Conservation (phyloP, 2,329 filamentous ascomycete species). For the Sporothrix pseudoabietina region DNA sequence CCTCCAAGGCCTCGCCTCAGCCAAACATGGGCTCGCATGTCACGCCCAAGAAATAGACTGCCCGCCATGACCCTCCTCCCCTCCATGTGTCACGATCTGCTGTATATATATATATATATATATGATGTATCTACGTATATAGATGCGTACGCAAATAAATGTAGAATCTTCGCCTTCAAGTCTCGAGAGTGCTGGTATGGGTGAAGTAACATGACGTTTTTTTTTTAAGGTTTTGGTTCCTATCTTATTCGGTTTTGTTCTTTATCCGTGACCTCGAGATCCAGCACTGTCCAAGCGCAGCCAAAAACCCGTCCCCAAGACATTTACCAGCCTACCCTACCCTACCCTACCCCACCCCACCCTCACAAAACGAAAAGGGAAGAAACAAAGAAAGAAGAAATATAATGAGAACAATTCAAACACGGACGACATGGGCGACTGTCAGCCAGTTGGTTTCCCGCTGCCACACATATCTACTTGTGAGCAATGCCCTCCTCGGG, state of each 20-base stretch:
- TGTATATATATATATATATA: neutral
- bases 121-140: neutral
- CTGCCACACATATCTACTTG: slow-evolving; percentile 30
- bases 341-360: neutral
- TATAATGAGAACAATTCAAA: neutral
- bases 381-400: neutral
- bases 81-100: neutral
- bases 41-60: slow-evolving; percentile 22
- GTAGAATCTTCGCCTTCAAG: slow-evolving; percentile 15
- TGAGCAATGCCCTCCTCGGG: slow-evolving; percentile 43
- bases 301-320: neutral
- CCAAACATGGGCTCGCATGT: slow-evolving; percentile 18
- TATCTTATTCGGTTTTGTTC: neutral
- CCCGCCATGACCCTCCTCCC: neutral
- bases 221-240: neutral
- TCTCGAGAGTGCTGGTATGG: neutral
- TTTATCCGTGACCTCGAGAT: neutral
- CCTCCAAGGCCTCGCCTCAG: slow-evolving; percentile 36
- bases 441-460: neutral
- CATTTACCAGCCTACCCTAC: neutral
- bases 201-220: neutral
- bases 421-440: neutral
- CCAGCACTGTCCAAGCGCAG: slow-evolving; percentile 9
- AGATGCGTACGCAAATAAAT: neutral
- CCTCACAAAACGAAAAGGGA: neutral